Evolutionary conservation across 2,329 filamentous ascomycete species (phyloP), one percentile per base, ranked within the genome.

Genomic region (Lasiodiplodia gonubiensis): DNA sequence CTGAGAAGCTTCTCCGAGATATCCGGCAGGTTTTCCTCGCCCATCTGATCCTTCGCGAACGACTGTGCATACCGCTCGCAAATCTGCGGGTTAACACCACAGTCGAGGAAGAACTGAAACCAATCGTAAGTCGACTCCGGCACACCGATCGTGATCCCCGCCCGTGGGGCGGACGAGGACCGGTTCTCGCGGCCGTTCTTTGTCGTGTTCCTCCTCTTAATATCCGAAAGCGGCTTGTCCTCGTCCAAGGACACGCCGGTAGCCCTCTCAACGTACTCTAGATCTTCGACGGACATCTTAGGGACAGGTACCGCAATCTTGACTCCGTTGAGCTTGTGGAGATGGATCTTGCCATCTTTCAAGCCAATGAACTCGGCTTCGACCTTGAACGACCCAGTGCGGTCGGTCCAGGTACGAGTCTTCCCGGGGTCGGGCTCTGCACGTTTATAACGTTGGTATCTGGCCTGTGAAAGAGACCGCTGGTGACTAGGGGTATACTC

Each of bases 91-190:
- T 93, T 91, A 73, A 98, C 93, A 55, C 97, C 94, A 77, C 93
- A 96, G 70, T 90, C 89, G 49, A 99, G 83, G 84, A 99, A 99
- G 82, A 99, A 98, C 76, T 97, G 93, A 75, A 99, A 99, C 95
- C 95, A 99, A 78, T 99, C 95, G 77, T 98, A 97, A 57, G 95
- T 90, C 0, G 91, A 85, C 78, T 89, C 90, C 25, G 64, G 37
- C 74, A 85, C 83, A 71, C 90, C 85, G 37, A 93, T 82, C 1
- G 86, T 86, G n/a, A 87, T 89, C 14, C 90, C 90, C 10, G 86
- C 83, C 60, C 68, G 72, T 67, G 67, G 60, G 73, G 76, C 68
- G 70, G 74, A 71, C 1, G 85, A 86, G 77, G 89, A 92, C 52
- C 42, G 18, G 42, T 21, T 46, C 8, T 46, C 18, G 8, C 75